Percentiles rank a stretch among this genome's conserved stretches.
Conservation (phyloP, 2,329 filamentous ascomycete genomes). For the Dactylellina drechsleri region DNA sequence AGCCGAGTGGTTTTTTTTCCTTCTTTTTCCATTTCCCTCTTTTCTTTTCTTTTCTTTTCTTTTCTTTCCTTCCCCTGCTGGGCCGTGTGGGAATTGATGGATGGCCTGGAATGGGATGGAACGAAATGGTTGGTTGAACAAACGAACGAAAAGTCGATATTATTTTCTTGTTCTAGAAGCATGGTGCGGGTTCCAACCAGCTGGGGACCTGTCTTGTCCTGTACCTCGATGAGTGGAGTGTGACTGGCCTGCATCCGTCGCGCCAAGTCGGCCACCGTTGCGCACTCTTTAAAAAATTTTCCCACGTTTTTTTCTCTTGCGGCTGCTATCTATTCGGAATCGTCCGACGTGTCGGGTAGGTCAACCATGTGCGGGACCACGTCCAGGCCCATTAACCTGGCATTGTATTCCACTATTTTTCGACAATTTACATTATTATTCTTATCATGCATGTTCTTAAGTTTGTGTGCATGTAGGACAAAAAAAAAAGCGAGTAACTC, state of each 20-base stretch:
- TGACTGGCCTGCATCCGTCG: conserved; percentile 11
- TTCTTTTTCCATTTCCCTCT: no score
- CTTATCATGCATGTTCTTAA: no score
- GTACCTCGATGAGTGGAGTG: no score
- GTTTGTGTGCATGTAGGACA: no score
- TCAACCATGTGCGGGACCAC: not conserved
- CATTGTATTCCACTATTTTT: not conserved
- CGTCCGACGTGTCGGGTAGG: conserved; percentile 15
- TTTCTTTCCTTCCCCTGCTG: no score
- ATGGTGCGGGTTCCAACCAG: conserved; percentile 26
- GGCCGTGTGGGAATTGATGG: not conserved
- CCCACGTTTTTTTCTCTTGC: conserved; percentile 18
- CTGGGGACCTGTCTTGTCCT: no score
- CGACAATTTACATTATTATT: no score
- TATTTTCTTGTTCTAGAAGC: conserved; percentile 62
- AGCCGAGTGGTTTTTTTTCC: not conserved
- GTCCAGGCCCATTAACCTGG: not conserved
- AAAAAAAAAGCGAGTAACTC: no score
- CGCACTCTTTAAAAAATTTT: not conserved
- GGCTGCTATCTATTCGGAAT: conserved; percentile 16
- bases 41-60: no score
- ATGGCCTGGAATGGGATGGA: not conserved
- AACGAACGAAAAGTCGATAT: conserved; percentile 9
- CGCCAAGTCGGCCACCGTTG: conserved; percentile 35
- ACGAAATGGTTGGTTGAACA: conserved; percentile 14